Base-by-base conservation (phyloP, 73 alveolate genomes). In the Paramecium sexaurelia region DNA sequence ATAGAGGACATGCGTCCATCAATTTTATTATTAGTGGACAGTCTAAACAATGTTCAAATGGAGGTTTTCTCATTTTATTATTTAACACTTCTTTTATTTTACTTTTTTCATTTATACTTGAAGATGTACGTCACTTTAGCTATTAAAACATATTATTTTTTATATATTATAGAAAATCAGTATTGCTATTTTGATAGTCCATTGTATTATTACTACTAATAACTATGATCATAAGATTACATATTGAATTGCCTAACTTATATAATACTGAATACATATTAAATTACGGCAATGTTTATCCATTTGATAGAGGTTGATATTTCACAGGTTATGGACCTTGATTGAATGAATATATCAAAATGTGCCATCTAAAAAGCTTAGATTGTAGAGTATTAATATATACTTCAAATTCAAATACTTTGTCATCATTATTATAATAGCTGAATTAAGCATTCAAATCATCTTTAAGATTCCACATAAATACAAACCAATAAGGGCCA, bases 401-500 rank as follows among this genome's bases (percentile, higher is more conserved):
- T 66, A n/a, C 84, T 29, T 32, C n/a, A 68, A 36, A 5, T 43
- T 78, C 90, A 29, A 78, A 78, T 1, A 78, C 75, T 78, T 40
- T 37, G 15, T 40, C 73, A 24, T 78, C 90, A 24, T 40, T 41
- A 61, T 78, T 78, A 43, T 78, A 78, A 39, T 78, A 78, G 13
- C 61, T 29, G 47, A 24, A 78, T 43, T 78, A 78, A 13, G 90
- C 90, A 43, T 45, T 37, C 7, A 29, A 10, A 1, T 43, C 6
- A 13, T 9, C 13, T n/a, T 40, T 78, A 20, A 7, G 51, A 15
- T 40, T 37, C 90, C 75, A 78, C 90, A 78, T 78, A 43, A 78
- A 78, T 22, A 78, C 90, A 40, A 78, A 78, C 75, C 90, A 78
- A 22, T 41, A 40, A 22, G 40, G 90, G 1, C 90, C 90, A 78